phyloP scores from a whole-genome alignment of 2,329 filamentous ascomycete genomes.

The Colletotrichum sp. region DNA sequence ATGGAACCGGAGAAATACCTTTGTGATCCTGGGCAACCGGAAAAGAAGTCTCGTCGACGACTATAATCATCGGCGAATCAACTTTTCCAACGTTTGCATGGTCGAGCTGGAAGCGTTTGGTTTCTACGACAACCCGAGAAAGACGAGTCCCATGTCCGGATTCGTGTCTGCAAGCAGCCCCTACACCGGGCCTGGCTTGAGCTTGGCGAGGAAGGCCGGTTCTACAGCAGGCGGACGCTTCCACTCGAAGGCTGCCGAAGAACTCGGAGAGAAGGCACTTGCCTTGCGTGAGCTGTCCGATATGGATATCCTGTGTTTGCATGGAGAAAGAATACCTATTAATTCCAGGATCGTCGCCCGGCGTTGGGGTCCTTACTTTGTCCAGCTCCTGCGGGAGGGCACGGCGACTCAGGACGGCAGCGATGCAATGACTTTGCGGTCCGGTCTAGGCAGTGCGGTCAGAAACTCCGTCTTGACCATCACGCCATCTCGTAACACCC shows the following conservation, averaged over 20 bases:
- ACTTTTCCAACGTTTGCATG: conserved; percentile 96
- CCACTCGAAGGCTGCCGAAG: conserved; percentile 79
- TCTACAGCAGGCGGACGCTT: conserved; percentile 77
- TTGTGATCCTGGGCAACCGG: conserved; percentile 92
- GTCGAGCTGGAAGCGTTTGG: conserved; percentile 97
- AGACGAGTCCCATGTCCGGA: conserved; percentile 76
- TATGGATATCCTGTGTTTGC: conserved; percentile 95
- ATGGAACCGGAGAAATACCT: conserved; percentile 92
- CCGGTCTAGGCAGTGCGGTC: conserved; percentile 60
- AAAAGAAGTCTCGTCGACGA: conserved; percentile 95
- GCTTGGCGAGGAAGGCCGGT: conserved; percentile 62
- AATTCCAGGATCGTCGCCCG: conserved; percentile 89
- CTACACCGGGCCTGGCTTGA: conserved; percentile 62
- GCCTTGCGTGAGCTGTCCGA: conserved; percentile 85
- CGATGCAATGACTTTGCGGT: conserved; percentile 77
- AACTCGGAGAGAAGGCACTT: conserved; percentile 82
- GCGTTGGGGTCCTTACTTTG: conserved; percentile 95
- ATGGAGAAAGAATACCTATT: conserved; percentile 89
- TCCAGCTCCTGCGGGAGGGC: conserved; percentile 86
- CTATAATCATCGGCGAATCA: conserved; percentile 97
- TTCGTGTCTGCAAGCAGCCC: conserved; percentile 84
- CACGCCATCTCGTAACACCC: conserved; percentile 65
- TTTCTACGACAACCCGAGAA: conserved; percentile 93
- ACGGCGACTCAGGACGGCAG: conserved; percentile 73
- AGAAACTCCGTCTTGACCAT: conserved; percentile 88